Evolutionary conservation across 768 basidiomycete species (phyloP).

Genomic region (Pholiota molesta): DNA sequence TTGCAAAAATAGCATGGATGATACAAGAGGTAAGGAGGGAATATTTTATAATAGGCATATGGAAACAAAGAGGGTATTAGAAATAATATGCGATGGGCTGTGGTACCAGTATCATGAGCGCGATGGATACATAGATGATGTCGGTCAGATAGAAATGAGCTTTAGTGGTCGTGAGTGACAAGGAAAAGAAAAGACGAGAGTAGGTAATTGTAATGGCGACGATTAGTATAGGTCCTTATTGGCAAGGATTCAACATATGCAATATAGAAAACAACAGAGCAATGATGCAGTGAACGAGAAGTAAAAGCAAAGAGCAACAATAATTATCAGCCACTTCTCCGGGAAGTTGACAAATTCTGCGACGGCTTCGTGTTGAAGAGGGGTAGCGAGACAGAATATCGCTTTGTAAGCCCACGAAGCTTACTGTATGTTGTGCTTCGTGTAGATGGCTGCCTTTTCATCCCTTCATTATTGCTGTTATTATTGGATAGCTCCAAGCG

Average conservation of each 20-base stretch:
- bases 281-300: conserved; percentile 1
- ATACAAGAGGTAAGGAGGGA: background rate
- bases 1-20: background rate
- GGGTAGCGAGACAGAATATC: conserved; percentile 52
- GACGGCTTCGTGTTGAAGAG: conserved; percentile 32
- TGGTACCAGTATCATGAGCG: conserved; percentile 4
- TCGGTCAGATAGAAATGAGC: conserved; percentile 2
- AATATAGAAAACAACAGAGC: conserved; percentile 9
- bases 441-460: conserved; percentile 11
- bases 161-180: background rate
- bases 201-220: no score
- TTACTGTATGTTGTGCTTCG: conserved; percentile 37
- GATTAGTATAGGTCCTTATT: background rate
- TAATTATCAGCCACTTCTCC: conserved; percentile 18
- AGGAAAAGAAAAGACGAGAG: background rate
- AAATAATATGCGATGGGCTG: conserved; percentile 1
- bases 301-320: conserved; percentile 9
- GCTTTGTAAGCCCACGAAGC: conserved; percentile 47
- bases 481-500: background rate
- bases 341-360: conserved; percentile 10
- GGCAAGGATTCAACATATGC: background rate
- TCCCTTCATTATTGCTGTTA: background rate
- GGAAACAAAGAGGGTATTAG: conserved; percentile 1
- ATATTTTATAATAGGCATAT: background rate
- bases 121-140: conserved; percentile 5